Base-by-base conservation (phyloP, 2,329 filamentous ascomycete genomes). In the Colletotrichum karsti region DNA sequence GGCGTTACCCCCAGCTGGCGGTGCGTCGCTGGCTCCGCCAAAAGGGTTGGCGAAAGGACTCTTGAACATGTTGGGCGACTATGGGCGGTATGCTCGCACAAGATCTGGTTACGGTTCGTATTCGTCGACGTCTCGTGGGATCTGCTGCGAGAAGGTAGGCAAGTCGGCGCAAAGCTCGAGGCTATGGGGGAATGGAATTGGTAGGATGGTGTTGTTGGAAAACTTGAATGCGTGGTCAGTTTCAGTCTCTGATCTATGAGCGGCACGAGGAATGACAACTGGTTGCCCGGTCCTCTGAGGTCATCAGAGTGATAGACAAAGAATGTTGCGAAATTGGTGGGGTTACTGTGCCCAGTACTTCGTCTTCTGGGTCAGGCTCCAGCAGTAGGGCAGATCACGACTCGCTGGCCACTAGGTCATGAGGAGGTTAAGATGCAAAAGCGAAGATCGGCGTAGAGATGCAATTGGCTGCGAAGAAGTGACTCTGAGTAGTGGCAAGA, bases 31-130 rank as follows among this genome's bases (percentile, higher is more conserved):
- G 71, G 84, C 81, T 71, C 81, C 82, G 66, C 92, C 91, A 74
- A 95, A 95, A 37, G 93, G 93, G 80, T 95, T 96, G 79, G 84
- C 88, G 71, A 90, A 89, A 54, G 90, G 88, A 79, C 93, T 94
- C 66, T 92, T 92, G 81, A 97, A 96, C 75, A 87, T 90, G 78
- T 90, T 89, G 73, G 93, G 90, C 92, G 95, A 94, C 22, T 82
- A 30, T n/a, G 64, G 41, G 18, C 20, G 7, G 22, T 46, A 22
- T 39, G 22, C 18, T 56, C 53, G 35, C 2, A 37, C 39, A 26
- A 13, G 22, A 8, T 26, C 18, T 46, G 37, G 57, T 42, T 54
- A 48, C 37, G 67, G 22, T 28, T 51, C 20, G 35, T 50, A 30
- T 56, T 51, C 10, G 13, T 53, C 3, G 8, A 37, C 30, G 50